A percentile compares a stretch with the other conserved stretches of the same genome.
Conservation (phyloP, 1,139 yeast species). For the Protomyces lactucae-debilis region DNA sequence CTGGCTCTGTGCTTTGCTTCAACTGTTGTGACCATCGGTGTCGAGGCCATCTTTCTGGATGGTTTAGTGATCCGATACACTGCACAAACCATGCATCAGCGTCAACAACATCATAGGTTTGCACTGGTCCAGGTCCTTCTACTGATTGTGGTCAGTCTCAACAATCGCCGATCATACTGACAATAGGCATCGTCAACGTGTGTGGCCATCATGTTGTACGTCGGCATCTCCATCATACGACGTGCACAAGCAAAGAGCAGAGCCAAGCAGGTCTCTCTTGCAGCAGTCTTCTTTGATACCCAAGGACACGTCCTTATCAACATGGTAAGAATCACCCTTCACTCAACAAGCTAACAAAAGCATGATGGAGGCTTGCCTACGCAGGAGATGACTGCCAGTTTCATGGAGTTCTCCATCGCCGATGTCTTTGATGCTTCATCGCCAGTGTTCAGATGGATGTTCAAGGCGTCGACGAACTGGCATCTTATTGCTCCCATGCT, state of each 20-base stretch:
- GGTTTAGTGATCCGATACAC: constrained; percentile 2
- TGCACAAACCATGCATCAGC: background rate
- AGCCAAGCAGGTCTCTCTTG: constrained; percentile 20
- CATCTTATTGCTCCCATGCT: constrained; percentile 1
- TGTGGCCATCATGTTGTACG: background rate
- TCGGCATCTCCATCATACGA: background rate
- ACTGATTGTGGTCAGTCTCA: background rate
- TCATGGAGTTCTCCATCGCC: constrained; percentile 6
- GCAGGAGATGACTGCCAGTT: constrained; percentile 6
- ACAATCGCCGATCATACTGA: background rate
- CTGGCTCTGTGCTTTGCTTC: background rate
- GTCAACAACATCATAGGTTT: background rate
- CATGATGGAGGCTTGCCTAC: constrained; percentile 15
- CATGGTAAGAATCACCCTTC: background rate
- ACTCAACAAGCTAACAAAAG: background rate
- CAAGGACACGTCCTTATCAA: constrained; percentile 17
- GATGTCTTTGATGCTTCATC: constrained; percentile 6
- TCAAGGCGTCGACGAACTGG: constrained; percentile 18
- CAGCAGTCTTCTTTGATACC: constrained; percentile 10
- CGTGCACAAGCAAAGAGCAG: constrained; percentile 4
- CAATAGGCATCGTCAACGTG: constrained; percentile 12
- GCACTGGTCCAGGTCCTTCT: background rate
- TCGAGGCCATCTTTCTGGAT: constrained; percentile 22
- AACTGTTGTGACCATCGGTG: constrained; percentile 7
- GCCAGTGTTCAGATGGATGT: constrained; percentile 22